Evolutionary conservation across 345 rosid species (phyloP).

Genomic region (Jatropha curcas): DNA sequence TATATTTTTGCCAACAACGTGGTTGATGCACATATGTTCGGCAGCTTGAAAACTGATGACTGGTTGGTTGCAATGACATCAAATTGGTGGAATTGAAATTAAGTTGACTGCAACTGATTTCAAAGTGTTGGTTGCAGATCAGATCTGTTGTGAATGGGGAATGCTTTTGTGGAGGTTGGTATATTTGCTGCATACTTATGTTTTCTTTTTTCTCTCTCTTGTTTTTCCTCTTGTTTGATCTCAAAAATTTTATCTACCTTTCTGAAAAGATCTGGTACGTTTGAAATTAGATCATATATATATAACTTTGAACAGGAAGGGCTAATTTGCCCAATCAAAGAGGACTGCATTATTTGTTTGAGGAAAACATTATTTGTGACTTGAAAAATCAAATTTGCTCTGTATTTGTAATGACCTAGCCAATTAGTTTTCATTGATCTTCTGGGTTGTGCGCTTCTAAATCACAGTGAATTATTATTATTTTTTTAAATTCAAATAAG

Average conservation of each 20-base stretch:
- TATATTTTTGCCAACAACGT: conserved; percentile 5
- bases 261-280: conserved; percentile 16
- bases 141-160: conserved; percentile 5
- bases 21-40: conserved; percentile 6
- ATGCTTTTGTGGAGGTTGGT: conserved; percentile 25
- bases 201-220: conserved; percentile 5
- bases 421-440: background rate
- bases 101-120: conserved; percentile 17
- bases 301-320: conserved; percentile 25
- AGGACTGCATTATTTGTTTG: conserved; percentile 24
- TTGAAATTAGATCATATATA: conserved; percentile 32
- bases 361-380: conserved; percentile 30
- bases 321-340: conserved; percentile 28
- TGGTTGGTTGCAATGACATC: background rate
- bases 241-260: conserved; percentile 18
- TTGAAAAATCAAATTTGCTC: conserved; percentile 27
- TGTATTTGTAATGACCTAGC: conserved; percentile 15
- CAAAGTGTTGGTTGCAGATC: conserved; percentile 13
- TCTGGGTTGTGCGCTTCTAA: background rate
- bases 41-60: conserved; percentile 2
- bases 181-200: conserved; percentile 20
- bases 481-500: too few relatives aligned
- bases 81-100: conserved; percentile 7
- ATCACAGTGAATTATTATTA: background rate
- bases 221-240: background rate